Evolutionary conservation across 73 alveolate genomes (phyloP), one percentile per base, ranked within the genome.

Genomic region (Stentor roeselii): DNA sequence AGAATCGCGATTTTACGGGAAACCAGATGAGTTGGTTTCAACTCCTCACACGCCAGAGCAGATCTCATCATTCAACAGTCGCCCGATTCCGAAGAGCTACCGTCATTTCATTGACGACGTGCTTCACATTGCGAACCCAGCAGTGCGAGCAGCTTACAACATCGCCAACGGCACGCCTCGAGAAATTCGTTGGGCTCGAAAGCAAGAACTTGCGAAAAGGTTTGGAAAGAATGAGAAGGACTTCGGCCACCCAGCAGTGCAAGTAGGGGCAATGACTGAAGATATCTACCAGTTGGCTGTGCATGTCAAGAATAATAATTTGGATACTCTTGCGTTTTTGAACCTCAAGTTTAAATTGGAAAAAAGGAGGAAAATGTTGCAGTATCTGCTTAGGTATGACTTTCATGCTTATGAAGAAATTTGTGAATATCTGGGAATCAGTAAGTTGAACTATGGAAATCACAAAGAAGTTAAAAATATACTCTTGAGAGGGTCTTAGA

Each of bases 251-350:
- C 67, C 67, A 11, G 67, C 67, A 11, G 67, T 50, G 21, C 67
- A 50, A 50, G 67, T 50, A 50, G 67, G 67, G 21, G 67, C 67
- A 11, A 50, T 50, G 67, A 50, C 67, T 50, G 67, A 50, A 50
- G 67, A 50, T 50, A 50, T 50, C 67, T 11, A 11, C 30, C 21
- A 11, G 6, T 21, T 50, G 6, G 67, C 67, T 50, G 21, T 11
- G 6, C 67, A 50, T 50, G 67, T 50, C 67, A 50, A 21, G 21
- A 50, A 50, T 50, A 50, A 50, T 50, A 50, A 50, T 21, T 50
- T 50, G 21, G 67, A 50, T 21, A 50, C 67, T 50, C 21, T 50
- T 6, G 67, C 67, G 6, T 50, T 11, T 21, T 21, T 50, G 6
- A 50, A 50, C 21, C 21, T 50, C 30, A 50, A 21, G 21, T 11